Conservation (phyloP, 306 rosid genomes). For the Inga laurina region DNA sequence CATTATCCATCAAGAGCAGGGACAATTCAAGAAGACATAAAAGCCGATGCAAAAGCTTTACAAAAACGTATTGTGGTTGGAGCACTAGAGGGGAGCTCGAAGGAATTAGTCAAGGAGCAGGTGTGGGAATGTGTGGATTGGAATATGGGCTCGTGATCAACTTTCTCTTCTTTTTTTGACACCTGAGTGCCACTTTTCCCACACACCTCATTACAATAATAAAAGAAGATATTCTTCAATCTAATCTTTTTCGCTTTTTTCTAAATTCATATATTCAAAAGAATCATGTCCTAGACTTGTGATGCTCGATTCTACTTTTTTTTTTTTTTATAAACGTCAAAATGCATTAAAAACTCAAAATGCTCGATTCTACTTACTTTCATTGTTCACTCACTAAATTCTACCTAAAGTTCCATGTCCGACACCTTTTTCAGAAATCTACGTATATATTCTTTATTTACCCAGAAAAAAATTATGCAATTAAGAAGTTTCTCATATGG, state of each 20-base stretch:
- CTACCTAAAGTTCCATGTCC: constrained; percentile 19
- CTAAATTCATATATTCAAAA: neutral
- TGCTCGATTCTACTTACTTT: constrained; percentile 17
- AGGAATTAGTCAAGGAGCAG: constrained; percentile 7
- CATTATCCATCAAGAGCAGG: neutral
- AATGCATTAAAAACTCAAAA: neutral
- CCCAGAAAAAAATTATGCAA: constrained; percentile 30
- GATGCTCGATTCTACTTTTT: constrained; percentile 18
- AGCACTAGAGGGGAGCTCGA: constrained; percentile 2
- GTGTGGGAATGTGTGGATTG: neutral
- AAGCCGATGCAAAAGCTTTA: neutral
- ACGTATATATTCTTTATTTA: constrained; percentile 29
- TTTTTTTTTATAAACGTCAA: too few relatives aligned
- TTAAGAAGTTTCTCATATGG: constrained; percentile 25
- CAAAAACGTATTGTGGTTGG: constrained; percentile 15
- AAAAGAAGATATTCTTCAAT: constrained; percentile 6
- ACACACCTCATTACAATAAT: neutral
- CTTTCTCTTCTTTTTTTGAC: constrained; percentile 20
- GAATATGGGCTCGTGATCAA: constrained; percentile 17
- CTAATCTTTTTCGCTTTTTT: constrained; percentile 7
- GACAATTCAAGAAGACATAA: neutral
- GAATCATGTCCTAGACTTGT: constrained; percentile 23
- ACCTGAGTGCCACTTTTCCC: constrained; percentile 7
- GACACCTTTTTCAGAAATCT: constrained; percentile 22
- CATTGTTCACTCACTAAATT: constrained; percentile 24